Conservation (phyloP, 1,284 basidiomycete genomes). For the Trichosporon sp. region DNA sequence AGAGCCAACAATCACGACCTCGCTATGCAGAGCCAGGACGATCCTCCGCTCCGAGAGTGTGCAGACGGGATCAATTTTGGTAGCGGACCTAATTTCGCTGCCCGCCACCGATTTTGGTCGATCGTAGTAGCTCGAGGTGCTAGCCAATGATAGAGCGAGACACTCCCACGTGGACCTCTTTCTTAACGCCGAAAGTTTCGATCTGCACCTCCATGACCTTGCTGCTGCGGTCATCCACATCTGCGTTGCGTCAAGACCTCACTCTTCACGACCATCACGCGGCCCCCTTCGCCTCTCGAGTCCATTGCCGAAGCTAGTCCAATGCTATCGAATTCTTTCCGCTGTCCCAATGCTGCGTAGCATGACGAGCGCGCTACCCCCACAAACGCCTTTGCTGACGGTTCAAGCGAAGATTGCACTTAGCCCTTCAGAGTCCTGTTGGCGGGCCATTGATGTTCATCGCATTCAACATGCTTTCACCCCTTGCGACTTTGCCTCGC, state of each 20-base stretch:
- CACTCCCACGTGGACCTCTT: not conserved
- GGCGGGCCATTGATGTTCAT: too few relatives aligned
- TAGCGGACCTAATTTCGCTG: not conserved
- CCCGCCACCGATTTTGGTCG: not conserved
- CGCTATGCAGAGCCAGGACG: slow-evolving; percentile 3
- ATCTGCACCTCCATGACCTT: not conserved
- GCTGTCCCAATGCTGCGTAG: too few relatives aligned
- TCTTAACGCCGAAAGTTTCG: slow-evolving; percentile 1
- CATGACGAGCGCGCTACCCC: too few relatives aligned
- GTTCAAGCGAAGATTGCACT: too few relatives aligned
- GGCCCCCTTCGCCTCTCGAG: too few relatives aligned
- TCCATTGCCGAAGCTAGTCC: too few relatives aligned
- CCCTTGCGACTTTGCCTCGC: too few relatives aligned
- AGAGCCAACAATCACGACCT: slow-evolving; percentile 11
- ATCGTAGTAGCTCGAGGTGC: not conserved
- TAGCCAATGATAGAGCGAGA: not conserved
- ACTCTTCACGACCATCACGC: not conserved
- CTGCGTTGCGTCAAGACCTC: not conserved
- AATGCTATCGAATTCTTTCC: too few relatives aligned
- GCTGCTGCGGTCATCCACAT: not conserved
- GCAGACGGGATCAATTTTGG: not conserved
- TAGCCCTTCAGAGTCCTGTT: too few relatives aligned
- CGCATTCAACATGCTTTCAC: too few relatives aligned
- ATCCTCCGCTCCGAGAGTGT: slow-evolving; percentile 1
- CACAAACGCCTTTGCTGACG: too few relatives aligned